Conservation (phyloP, 2,329 filamentous ascomycete species). For the Epichloe gansuensis region DNA sequence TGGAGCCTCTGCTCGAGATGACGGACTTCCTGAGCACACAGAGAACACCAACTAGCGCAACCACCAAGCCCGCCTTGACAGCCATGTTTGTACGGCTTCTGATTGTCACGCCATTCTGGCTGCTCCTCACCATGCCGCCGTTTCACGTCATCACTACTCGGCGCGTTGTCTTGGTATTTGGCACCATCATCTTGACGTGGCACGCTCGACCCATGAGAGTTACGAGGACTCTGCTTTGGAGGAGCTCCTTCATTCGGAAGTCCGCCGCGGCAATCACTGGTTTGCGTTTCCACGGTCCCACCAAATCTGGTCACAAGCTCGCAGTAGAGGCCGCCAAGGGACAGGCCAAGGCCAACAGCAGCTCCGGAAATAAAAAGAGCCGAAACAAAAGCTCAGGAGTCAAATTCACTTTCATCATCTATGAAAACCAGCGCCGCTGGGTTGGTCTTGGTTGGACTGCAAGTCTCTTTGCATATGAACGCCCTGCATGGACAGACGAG, state of each 20-base stretch:
- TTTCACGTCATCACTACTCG: constrained; percentile 76
- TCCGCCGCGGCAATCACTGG: constrained; percentile 66
- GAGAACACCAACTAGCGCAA: constrained; percentile 78
- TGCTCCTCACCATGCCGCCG: constrained; percentile 68
- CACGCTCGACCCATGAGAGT: constrained; percentile 80
- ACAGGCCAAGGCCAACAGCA: constrained; percentile 12
- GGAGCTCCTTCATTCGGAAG: constrained; percentile 61
- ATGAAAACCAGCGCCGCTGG: constrained; percentile 94
- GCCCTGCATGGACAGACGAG: constrained; percentile 89
- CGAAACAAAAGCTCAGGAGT: constrained; percentile 56
- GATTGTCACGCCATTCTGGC: constrained; percentile 79
- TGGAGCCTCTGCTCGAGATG: constrained; percentile 77
- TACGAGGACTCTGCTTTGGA: constrained; percentile 78
- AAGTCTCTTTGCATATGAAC: constrained; percentile 80
- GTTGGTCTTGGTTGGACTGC: constrained; percentile 90
- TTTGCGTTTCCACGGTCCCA: constrained; percentile 51
- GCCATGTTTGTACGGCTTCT: constrained; percentile 81
- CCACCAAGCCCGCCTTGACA: constrained; percentile 78
- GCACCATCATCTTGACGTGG: constrained; percentile 80
- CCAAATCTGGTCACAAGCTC: constrained; percentile 19
- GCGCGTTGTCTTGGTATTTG: constrained; percentile 70
- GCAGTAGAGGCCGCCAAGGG: constrained; percentile 13
- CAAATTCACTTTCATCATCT: constrained; percentile 91
- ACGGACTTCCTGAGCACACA: constrained; percentile 92
- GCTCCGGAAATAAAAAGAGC: constrained; percentile 18